Conservation (phyloP, 1,139 yeast species). For the Barnettozyma hawaiiensis region DNA sequence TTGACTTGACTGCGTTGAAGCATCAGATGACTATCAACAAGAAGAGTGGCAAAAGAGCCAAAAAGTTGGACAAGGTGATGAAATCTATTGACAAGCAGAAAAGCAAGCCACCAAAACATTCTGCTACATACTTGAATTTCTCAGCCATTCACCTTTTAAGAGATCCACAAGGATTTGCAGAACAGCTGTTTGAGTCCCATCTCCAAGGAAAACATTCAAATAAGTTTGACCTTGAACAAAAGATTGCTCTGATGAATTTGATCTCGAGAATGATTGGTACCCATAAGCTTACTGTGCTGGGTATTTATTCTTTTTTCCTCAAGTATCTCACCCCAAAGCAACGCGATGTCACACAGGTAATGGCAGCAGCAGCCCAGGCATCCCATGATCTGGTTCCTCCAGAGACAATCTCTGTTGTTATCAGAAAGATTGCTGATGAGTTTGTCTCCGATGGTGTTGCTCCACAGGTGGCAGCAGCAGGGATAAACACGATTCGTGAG, state of each 20-base stretch:
- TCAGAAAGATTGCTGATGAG: constrained; percentile 92
- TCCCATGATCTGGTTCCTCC: constrained; percentile 97
- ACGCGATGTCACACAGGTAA: constrained; percentile 84
- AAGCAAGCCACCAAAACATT: constrained; percentile 38
- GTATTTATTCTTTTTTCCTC: constrained; percentile 80
- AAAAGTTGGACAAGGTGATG: constrained; percentile 67
- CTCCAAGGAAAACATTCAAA: constrained; percentile 60
- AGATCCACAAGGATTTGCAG: constrained; percentile 98
- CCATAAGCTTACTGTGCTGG: constrained; percentile 85
- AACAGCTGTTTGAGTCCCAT: constrained; percentile 66
- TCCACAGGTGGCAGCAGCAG: constrained; percentile 96
- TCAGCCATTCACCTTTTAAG: constrained; percentile 89
- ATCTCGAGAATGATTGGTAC: constrained; percentile 87
- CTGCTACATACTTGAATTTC: constrained; percentile 80
- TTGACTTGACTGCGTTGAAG: constrained; percentile 62
- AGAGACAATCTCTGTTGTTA: constrained; percentile 70
- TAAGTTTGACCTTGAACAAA: constrained; percentile 79
- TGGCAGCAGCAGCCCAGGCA: constrained; percentile 97
- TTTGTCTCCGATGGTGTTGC: constrained; percentile 98
- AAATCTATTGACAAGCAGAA: constrained; percentile 63
- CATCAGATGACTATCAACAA: constrained; percentile 84
- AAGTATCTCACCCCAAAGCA: constrained; percentile 93
- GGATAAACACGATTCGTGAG: constrained; percentile 90
- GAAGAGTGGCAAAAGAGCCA: constrained; percentile 73
- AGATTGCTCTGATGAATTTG: constrained; percentile 79